Evolutionary conservation across 306 rosid species (phyloP).

Genomic region (Acacia confusa): DNA sequence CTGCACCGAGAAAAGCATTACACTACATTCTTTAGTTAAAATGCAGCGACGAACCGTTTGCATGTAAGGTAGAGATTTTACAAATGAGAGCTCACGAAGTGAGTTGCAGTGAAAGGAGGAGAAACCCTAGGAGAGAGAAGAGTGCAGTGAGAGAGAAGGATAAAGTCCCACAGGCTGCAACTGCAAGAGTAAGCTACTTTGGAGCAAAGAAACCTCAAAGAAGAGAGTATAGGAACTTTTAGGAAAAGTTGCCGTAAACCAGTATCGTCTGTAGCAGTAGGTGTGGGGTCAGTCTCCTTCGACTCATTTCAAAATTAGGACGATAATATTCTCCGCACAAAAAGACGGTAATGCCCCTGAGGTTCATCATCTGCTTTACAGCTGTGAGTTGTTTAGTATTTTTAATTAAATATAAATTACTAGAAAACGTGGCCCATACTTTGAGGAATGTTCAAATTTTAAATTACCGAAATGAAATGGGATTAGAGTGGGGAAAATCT

Average conservation of each 20-base stretch:
- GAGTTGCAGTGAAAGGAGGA: neutral
- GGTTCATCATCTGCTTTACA: neutral
- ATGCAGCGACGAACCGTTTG: neutral
- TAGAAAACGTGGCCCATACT: neutral
- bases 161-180: slow-evolving; percentile 1
- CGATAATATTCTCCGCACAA: neutral
- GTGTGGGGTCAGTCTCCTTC: slow-evolving; percentile 32
- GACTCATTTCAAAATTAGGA: neutral
- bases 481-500: neutral
- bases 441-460: neutral
- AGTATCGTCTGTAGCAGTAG: neutral
- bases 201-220: slow-evolving; percentile 25
- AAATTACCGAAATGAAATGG: neutral
- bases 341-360: slow-evolving; percentile 21
- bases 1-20: neutral
- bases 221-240: neutral
- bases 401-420: neutral
- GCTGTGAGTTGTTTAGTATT: neutral
- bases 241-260: neutral
- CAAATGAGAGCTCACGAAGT: neutral
- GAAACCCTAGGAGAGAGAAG: slow-evolving; percentile 55
- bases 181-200: slow-evolving; percentile 55
- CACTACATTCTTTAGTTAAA: neutral
- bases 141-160: neutral
- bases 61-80: neutral